Conservation (phyloP, 352 stramenopile genomes). For the Phytopythium ostracodes region DNA sequence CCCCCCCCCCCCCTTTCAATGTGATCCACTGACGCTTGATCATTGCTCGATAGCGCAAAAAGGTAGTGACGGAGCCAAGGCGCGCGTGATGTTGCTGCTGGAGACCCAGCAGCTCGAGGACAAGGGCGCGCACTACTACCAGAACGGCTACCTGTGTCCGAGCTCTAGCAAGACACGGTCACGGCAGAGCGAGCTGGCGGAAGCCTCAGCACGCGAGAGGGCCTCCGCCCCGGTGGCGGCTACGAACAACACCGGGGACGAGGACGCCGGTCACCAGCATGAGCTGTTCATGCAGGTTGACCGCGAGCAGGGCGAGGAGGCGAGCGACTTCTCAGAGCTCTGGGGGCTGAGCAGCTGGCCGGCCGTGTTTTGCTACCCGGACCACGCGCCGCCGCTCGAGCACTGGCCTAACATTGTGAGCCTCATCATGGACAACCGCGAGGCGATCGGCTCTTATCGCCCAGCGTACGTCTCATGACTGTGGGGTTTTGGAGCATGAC, state of each 20-base stretch:
- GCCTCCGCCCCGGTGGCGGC: not conserved
- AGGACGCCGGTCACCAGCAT: conserved; percentile 12
- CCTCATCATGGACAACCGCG: conserved; percentile 82
- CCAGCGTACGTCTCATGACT: conserved; percentile 39
- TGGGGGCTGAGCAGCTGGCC: conserved; percentile 79
- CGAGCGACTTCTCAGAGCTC: conserved; percentile 74
- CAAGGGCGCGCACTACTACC: conserved; percentile 73
- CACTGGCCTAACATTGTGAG: conserved; percentile 88
- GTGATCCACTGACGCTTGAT: conserved; percentile 6
- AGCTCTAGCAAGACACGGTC: conserved; percentile 42
- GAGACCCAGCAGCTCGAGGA: conserved; percentile 73
- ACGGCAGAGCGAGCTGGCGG: conserved; percentile 26
- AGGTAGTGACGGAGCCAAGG: conserved; percentile 34
- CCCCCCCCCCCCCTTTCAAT: no score
- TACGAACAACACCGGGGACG: not conserved
- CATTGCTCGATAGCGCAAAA: conserved; percentile 32
- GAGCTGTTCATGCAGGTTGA: conserved; percentile 53
- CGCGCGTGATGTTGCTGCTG: conserved; percentile 66
- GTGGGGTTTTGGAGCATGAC: not conserved
- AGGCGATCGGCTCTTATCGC: conserved; percentile 40
- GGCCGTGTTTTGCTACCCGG: conserved; percentile 80
- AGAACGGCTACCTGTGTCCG: conserved; percentile 74
- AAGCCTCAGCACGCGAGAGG: conserved; percentile 16
- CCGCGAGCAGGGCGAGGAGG: conserved; percentile 54
- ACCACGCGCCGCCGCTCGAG: conserved; percentile 44